Conservation (phyloP, 345 rosid species). For the Eucalyptus urophylla region DNA sequence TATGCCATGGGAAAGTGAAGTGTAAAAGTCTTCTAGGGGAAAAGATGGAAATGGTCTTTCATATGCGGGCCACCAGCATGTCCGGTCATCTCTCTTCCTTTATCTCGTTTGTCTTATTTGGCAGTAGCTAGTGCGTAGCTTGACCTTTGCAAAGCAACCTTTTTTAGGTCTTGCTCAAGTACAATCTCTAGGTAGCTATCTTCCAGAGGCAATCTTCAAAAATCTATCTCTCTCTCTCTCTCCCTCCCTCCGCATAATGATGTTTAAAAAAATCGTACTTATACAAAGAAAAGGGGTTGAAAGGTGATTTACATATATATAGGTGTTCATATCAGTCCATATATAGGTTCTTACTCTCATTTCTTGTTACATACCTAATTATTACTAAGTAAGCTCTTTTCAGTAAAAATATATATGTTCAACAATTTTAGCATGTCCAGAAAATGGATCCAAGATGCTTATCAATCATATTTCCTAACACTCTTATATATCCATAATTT, state of each 20-base stretch:
- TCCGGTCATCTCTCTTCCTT: not conserved
- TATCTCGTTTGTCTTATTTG: not conserved
- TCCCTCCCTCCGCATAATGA: not conserved
- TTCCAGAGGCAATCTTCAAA: not conserved
- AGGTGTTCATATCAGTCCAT: not conserved
- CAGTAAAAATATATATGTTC: not conserved
- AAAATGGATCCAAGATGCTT: not conserved
- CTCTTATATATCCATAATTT: not conserved
- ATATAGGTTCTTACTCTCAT: not conserved
- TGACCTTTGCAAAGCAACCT: not conserved
- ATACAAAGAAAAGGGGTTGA: not conserved
- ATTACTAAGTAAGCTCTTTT: not conserved
- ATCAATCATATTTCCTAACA: not conserved
- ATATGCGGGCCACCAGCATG: not conserved
- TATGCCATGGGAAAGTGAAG: not conserved
- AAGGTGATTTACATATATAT: not conserved
- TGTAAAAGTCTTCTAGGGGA: not conserved
- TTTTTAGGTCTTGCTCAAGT: not conserved
- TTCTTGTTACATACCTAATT: not conserved
- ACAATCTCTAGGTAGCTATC: not conserved
- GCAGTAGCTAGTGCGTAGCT: not conserved
- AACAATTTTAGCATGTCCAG: not conserved
- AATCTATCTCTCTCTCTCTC: not conserved
- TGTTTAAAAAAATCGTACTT: not conserved
- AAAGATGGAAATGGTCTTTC: not conserved